phyloP scores from a whole-genome alignment of 306 rosid genomes.

The Rosa multiflora region DNA sequence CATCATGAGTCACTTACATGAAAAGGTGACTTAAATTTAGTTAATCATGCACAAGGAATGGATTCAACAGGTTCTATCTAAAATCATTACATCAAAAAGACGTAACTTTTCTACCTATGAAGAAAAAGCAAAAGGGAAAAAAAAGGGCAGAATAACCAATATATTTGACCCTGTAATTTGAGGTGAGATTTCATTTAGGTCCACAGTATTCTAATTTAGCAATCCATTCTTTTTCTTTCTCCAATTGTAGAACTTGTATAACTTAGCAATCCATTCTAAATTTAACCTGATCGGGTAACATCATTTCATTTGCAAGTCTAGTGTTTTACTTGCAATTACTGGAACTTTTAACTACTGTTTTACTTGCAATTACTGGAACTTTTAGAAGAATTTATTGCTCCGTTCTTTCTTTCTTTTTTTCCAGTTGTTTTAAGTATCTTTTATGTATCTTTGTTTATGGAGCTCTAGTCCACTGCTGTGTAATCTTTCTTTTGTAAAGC shows the following conservation, averaged over 20 bases:
- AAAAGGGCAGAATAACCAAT: not conserved
- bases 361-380: not conserved
- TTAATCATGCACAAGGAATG: constrained; percentile 17
- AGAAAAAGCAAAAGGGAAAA: not conserved
- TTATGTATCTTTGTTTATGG: not conserved
- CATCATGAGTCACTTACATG: constrained; percentile 27
- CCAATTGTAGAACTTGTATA: not conserved
- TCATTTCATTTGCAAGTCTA: constrained; percentile 1
- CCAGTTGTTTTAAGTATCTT: not conserved
- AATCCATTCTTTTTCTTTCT: not conserved
- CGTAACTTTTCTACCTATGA: not conserved
- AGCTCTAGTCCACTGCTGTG: not conserved
- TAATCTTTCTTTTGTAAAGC: not conserved
- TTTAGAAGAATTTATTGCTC: not conserved
- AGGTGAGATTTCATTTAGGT: not conserved
- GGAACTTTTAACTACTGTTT: not conserved
- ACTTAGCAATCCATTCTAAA: not conserved
- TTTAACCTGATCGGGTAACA: not conserved
- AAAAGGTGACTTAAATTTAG: constrained; percentile 17
- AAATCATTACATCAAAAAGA: not conserved
- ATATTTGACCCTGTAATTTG: not conserved
- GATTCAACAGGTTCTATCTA: constrained; percentile 9
- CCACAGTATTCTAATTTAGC: not conserved
- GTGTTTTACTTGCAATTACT: not conserved
- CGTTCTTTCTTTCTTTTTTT: not conserved